Percentiles rank a stretch among this genome's conserved stretches.
Evolutionary conservation across 1,139 yeast species (phyloP).

Genomic region (Candida buenavistaensis): DNA sequence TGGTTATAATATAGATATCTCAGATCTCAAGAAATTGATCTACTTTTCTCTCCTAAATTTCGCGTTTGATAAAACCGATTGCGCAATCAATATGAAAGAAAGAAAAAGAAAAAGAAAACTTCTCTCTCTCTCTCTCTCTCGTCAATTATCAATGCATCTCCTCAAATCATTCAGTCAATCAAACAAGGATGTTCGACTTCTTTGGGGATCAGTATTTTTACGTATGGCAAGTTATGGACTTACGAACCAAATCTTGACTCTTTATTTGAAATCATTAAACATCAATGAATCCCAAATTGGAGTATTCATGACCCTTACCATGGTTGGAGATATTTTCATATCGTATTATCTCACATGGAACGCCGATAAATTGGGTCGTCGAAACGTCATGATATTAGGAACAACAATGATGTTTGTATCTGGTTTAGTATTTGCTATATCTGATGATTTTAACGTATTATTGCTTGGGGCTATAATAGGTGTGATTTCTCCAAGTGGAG

Average conservation of each 20-base stretch:
- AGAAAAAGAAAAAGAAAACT: background rate
- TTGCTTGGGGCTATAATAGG: conserved; percentile 57
- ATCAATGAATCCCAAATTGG: conserved; percentile 67
- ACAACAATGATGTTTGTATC: conserved; percentile 68
- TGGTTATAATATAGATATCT: too few species aligned
- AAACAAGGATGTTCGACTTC: conserved; percentile 56
- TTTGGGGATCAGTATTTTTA: conserved; percentile 71
- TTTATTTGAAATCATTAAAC: conserved; percentile 59
- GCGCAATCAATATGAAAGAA: too few species aligned
- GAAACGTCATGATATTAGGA: conserved; percentile 65
- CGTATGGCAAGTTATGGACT: conserved; percentile 79
- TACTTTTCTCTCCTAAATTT: too few species aligned
- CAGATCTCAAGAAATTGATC: too few species aligned
- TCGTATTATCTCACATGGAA: conserved; percentile 33
- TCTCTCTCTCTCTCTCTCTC: background rate
- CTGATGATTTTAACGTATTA: conserved; percentile 51
- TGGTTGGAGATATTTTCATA: conserved; percentile 38
- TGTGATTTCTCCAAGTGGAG: conserved; percentile 87
- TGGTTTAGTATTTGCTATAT: conserved; percentile 61
- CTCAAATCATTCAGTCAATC: conserved; percentile 26
- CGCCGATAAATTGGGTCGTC: conserved; percentile 47
- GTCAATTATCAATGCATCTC: conserved; percentile 25
- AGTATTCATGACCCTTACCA: conserved; percentile 60
- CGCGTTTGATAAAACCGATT: too few species aligned
- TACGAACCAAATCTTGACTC: conserved; percentile 76